These are phyloP conservation scores for Septoria petroselini DNA, from an alignment of 2,329 filamentous ascomycete genomes.

Conservation along the genomic window DNA sequence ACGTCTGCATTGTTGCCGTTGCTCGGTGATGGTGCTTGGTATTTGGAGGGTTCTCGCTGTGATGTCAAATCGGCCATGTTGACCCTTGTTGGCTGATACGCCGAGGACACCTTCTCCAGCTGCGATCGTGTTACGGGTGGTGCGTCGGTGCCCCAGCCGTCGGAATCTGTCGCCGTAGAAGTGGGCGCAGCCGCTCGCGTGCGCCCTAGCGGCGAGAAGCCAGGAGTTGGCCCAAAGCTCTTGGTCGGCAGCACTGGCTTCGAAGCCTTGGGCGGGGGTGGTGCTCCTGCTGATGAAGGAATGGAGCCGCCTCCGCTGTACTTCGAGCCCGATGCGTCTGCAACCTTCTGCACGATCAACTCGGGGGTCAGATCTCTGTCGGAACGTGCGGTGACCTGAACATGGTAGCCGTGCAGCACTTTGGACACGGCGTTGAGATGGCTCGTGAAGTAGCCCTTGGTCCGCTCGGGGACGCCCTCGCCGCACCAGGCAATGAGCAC, in stretches of 20 bases:
- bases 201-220: conserved; percentile 64
- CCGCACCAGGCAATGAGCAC: conserved; percentile 96
- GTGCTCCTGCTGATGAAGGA: conserved; percentile 51
- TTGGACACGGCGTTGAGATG: conserved; percentile 87
- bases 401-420: conserved; percentile 91
- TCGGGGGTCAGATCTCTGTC: conserved; percentile 85
- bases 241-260: conserved; percentile 89
- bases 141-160: conserved; percentile 94
- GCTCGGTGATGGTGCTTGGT: conserved; percentile 50
- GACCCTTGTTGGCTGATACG: conserved; percentile 94
- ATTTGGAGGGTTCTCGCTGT: conserved; percentile 65
- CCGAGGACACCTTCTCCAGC: conserved; percentile 85
- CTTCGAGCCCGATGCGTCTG: conserved; percentile 90
- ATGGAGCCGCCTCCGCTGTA: conserved; percentile 68
- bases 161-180: conserved; percentile 62
- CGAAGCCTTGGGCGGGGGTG: conserved; percentile 69
- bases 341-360: conserved; percentile 85
- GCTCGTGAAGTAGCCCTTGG: conserved; percentile 97
- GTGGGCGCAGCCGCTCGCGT: conserved; percentile 56
- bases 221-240: conserved; percentile 50
- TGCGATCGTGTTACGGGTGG: conserved; percentile 83
- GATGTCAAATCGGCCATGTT: conserved; percentile 82
- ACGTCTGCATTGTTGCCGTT: conserved; percentile 55
- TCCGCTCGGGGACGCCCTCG: conserved; percentile 94
- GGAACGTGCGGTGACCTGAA: conserved; percentile 93